Evolutionary conservation across 495 filamentous ascomycete species (phyloP).

Genomic region (Penicillium steckii): DNA sequence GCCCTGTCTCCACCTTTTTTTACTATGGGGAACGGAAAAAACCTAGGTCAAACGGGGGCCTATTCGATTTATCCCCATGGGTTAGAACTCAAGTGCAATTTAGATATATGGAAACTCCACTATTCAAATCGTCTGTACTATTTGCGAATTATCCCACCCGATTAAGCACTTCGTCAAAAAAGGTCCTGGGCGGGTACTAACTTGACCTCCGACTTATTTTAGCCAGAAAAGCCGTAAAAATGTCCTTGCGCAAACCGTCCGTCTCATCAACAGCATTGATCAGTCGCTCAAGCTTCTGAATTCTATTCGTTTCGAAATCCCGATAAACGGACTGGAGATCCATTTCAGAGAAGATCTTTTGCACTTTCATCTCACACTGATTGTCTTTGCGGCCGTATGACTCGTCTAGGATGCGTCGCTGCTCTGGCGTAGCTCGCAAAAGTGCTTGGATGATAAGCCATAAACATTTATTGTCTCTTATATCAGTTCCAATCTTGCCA

Average conservation of each 20-base stretch:
- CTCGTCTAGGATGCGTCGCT: slow-evolving; percentile 74
- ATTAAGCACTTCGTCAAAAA: no score
- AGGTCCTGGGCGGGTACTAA: no score
- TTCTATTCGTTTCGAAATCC: slow-evolving; percentile 82
- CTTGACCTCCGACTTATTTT: no score
- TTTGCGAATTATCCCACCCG: no score
- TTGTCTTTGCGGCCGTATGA: slow-evolving; percentile 90
- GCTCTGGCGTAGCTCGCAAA: slow-evolving; percentile 69
- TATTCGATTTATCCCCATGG: no score
- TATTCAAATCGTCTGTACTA: no score
- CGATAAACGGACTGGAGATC: slow-evolving; percentile 77
- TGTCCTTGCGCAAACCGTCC: slow-evolving; percentile 79
- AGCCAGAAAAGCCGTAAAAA: slow-evolving; percentile 85
- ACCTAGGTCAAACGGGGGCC: no score
- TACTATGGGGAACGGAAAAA: no score
- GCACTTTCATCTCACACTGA: slow-evolving; percentile 75
- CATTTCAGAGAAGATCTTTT: slow-evolving; percentile 82
- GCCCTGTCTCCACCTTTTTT: no score
- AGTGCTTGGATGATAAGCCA: slow-evolving; percentile 97
- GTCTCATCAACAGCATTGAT: slow-evolving; percentile 81
- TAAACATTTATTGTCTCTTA: slow-evolving; percentile 98
- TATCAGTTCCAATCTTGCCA: slow-evolving; percentile 98
- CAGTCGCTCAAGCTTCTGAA: slow-evolving; percentile 67
- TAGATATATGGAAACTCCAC: no score
- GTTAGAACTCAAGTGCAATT: no score